These are phyloP conservation scores for Yarrowia sp. DNA, from an alignment of 805 yeast genomes.

Conservation along the genomic window DNA sequence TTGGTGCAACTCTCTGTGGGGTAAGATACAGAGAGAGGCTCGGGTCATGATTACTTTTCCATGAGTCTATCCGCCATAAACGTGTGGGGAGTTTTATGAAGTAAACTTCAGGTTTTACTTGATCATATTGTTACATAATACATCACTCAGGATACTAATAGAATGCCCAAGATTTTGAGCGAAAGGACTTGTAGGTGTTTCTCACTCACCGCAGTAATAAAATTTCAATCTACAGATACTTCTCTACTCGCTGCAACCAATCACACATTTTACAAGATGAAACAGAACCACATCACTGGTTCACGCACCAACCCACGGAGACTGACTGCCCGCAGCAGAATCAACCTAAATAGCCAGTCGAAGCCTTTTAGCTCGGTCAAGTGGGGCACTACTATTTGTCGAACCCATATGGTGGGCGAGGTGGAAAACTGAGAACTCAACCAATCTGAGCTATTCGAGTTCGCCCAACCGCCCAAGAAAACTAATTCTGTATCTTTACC, in stretches of 20 bases:
- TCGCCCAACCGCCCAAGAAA: neutral
- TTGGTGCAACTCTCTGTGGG: no score
- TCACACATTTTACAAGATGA: neutral
- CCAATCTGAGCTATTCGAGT: neutral
- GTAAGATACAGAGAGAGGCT: neutral
- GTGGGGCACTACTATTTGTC: neutral
- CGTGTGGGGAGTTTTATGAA: neutral
- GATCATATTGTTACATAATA: no score
- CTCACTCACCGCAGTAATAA: no score
- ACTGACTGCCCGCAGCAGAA: neutral
- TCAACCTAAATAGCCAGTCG: conserved; percentile 6
- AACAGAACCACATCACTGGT: neutral
- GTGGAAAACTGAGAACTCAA: neutral
- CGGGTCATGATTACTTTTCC: neutral
- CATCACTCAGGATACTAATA: no score
- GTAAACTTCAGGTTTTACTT: neutral
- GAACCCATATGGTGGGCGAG: neutral
- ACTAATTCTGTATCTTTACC: no score
- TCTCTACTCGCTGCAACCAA: no score
- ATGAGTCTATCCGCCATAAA: neutral
- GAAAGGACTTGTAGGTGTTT: no score
- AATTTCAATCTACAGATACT: no score
- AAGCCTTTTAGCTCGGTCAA: conserved; percentile 1
- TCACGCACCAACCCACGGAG: neutral
- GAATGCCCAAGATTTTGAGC: no score